Base-by-base conservation (phyloP, 495 filamentous ascomycete species). In the Podospora pseudoanserina region DNA sequence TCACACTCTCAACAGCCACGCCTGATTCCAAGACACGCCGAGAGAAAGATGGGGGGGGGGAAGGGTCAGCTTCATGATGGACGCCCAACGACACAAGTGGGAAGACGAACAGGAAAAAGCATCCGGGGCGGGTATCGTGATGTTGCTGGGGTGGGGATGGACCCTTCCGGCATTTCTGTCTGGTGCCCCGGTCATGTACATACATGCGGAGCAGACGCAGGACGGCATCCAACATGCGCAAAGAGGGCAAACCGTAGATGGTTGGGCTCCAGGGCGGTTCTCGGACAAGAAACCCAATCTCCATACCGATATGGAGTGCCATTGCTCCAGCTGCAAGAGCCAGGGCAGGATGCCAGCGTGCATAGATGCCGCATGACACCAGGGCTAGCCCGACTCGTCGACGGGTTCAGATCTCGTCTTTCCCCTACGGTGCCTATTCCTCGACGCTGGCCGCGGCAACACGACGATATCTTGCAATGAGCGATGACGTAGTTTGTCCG, bases 201-300 rank as follows among this genome's bases (percentile, higher is more conserved):
- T 30, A 49, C 15, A 59, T 9, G 30, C 16, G 56, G 39, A 64
- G 60, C 67, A 67, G 65, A 66, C 30, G n/a, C 66, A 61, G 23
- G 55, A 16, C 55, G 32, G 56, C 62, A 60, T 34, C 66, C 65
- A 26, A 32, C 26, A 64, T 63, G 44, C 19, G 26, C 19, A 20
- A 66, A 49, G 7, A 18, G 49, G 66, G 67, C 57, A 64, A 34
- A 28, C 65, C 62, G 67, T 60, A n/a, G 44, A 61, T 32, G 67
- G 70, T 72, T 70, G 66, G 67, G 68, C 67, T 63, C 44, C 61
- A 34, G 55, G 23, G 55, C n/a, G 11, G 23, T 20, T 20, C 54
- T 18, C 60, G 39, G 39, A 57, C 66, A 59, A 27, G 30, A 65
- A 32, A 54, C 63, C 69, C 69, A 67, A 71, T 66, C 61, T n/a